phyloP scores from a whole-genome alignment of 2,329 filamentous ascomycete genomes.

The Raffaelea ambrosiae region DNA sequence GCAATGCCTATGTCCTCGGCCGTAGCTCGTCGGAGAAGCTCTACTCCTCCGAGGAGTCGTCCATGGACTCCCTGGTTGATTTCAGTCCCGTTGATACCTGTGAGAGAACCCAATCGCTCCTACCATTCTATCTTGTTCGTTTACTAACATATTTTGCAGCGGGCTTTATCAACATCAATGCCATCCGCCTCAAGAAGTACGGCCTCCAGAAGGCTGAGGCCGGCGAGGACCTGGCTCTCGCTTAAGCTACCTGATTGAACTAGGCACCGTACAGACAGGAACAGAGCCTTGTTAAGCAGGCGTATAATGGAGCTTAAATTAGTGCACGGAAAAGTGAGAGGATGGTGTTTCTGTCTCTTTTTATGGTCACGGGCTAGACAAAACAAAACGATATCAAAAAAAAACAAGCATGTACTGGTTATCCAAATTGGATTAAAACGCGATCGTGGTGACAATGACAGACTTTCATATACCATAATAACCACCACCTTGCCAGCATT shows the following conservation, averaged over 20 bases:
- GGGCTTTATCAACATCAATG: slow-evolving; percentile 60
- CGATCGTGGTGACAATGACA: no score
- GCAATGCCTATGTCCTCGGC: slow-evolving; percentile 35
- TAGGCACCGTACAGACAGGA: no score
- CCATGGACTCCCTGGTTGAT: slow-evolving; percentile 40
- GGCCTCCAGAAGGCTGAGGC: slow-evolving; percentile 30
- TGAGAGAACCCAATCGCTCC: slow-evolving; percentile 8
- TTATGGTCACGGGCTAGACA: no score
- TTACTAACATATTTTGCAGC: slow-evolving; percentile 12
- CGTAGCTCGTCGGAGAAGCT: slow-evolving; percentile 39
- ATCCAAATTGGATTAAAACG: no score
- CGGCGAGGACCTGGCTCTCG: slow-evolving; percentile 20
- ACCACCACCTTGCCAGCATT: slow-evolving; percentile 15
- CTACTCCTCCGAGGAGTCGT: slow-evolving; percentile 39
- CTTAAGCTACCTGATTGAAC: no score
- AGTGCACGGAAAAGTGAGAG: no score
- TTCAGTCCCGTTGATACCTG: slow-evolving; percentile 32
- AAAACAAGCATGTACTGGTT: no score
- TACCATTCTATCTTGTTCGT: slow-evolving; percentile 23
- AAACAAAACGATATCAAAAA: no score
- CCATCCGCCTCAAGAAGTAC: slow-evolving; percentile 54
- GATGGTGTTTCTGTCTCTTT: no score
- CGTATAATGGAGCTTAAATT: no score
- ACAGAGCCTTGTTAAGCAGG: no score
- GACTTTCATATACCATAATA: slow-evolving; percentile 11